phyloP scores from a whole-genome alignment of 352 stramenopile genomes.

The Globisporangium orthogonon region DNA sequence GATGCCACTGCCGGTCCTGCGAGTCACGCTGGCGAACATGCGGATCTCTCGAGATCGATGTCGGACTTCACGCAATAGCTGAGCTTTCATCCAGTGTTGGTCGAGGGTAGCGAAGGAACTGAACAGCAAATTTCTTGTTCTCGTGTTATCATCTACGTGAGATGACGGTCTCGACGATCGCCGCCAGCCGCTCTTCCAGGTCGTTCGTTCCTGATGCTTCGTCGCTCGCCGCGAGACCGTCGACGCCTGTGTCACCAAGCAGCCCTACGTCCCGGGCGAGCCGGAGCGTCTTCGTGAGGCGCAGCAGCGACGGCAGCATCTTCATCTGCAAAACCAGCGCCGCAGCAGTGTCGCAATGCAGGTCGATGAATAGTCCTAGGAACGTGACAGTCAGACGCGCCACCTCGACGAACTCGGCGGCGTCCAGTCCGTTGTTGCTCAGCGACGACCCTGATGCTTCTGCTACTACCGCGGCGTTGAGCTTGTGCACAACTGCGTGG shows the following conservation, averaged over 20 bases:
- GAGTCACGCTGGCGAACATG: background rate
- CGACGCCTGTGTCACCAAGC: slow-evolving; percentile 6
- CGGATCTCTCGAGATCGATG: background rate
- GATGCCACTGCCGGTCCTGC: background rate
- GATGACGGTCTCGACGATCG: slow-evolving; percentile 24
- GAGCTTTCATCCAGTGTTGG: background rate
- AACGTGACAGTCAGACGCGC: slow-evolving; percentile 48
- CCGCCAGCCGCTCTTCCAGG: slow-evolving; percentile 26
- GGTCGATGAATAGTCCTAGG: slow-evolving; percentile 37
- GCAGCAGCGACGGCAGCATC: slow-evolving; percentile 28
- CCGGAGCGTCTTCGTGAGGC: slow-evolving; percentile 32
- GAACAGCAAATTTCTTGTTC: background rate
- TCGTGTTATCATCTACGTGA: background rate
- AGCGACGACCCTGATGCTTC: too few species aligned
- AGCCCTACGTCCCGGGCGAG: slow-evolving; percentile 7
- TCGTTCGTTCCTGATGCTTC: slow-evolving; percentile 13
- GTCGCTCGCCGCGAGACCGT: background rate
- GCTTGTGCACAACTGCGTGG: slow-evolving; percentile 8
- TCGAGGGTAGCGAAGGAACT: background rate
- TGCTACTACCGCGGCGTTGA: background rate
- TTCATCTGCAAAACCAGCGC: slow-evolving; percentile 17
- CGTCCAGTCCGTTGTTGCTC: slow-evolving; percentile 12
- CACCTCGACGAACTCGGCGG: slow-evolving; percentile 47
- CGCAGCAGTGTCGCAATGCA: slow-evolving; percentile 19
- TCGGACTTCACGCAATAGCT: background rate